phyloP scores from a whole-genome alignment of 1,284 basidiomycete species.

The Puccinia horiana region DNA sequence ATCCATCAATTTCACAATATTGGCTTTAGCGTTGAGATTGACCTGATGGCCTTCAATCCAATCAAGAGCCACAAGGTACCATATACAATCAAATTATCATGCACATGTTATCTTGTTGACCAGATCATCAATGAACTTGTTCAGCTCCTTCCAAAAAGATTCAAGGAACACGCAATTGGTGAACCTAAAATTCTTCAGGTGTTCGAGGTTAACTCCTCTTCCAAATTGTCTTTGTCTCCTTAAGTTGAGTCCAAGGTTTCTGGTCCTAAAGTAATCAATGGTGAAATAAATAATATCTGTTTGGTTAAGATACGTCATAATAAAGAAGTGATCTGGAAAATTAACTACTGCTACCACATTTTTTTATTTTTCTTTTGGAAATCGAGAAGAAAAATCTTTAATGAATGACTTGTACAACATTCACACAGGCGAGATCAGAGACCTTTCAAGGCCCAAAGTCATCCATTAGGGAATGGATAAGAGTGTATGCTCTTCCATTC shows the following conservation, averaged over 20 bases:
- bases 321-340: conserved; percentile 69
- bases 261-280: conserved; percentile 82
- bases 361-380: not conserved
- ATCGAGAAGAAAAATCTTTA: not conserved
- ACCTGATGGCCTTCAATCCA: conserved; percentile 65
- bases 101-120: conserved; percentile 91
- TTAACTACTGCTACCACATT: conserved; percentile 61
- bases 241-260: conserved; percentile 74
- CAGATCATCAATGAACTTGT: conserved; percentile 72
- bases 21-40: conserved; percentile 82
- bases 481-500: too few relatives aligned
- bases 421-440: conserved; percentile 64
- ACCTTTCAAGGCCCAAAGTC: too few relatives aligned
- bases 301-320: conserved; percentile 71
- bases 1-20: conserved; percentile 65
- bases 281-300: conserved; percentile 71
- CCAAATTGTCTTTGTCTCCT: conserved; percentile 62
- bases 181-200: conserved; percentile 81
- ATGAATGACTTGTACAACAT: not conserved
- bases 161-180: conserved; percentile 76
- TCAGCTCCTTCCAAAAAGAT: conserved; percentile 72
- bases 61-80: conserved; percentile 71
- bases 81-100: conserved; percentile 71
- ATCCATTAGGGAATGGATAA: too few relatives aligned
- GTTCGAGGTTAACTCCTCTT: conserved; percentile 68